A percentile compares a stretch with the other conserved stretches of the same genome.
Evolutionary conservation across 2,329 filamentous ascomycete species (phyloP).

Genomic region (Colletotrichum navitas): DNA sequence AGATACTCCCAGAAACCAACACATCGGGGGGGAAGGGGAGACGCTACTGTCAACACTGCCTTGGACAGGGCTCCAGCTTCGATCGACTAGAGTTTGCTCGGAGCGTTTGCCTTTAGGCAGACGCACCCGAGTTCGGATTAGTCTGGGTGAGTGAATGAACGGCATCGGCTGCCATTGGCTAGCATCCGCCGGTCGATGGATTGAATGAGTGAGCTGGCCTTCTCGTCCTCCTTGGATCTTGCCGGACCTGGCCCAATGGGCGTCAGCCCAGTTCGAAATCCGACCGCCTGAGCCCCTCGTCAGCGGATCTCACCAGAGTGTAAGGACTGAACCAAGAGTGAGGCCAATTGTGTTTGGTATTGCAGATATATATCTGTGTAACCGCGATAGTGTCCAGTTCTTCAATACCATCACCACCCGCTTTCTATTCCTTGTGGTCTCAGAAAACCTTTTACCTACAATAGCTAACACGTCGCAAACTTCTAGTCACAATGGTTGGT

Average conservation of each 20-base stretch:
- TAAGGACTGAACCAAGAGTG: background rate
- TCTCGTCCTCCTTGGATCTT: background rate
- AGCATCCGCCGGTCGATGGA: background rate
- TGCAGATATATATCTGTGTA: background rate
- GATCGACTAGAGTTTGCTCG: background rate
- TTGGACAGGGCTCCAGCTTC: background rate
- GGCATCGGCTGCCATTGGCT: background rate
- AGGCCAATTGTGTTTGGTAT: background rate
- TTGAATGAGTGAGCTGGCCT: background rate
- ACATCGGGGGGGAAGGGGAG: background rate
- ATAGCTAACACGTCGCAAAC: background rate
- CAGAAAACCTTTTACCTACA: too few species aligned
- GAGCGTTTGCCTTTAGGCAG: slow-evolving; percentile 10
- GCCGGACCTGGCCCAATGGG: background rate
- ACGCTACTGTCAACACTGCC: background rate
- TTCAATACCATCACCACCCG: background rate
- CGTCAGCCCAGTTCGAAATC: background rate
- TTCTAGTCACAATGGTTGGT: slow-evolving; percentile 3
- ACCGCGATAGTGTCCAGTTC: background rate
- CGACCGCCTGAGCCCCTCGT: background rate
- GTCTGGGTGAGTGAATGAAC: background rate
- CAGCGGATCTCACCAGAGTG: background rate
- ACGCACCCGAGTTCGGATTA: background rate
- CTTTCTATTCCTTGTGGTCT: background rate
- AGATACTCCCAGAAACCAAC: background rate